These are phyloP conservation scores for Geotrichum restrictum DNA, from an alignment of 1,139 yeast genomes.

Conservation along the genomic window DNA sequence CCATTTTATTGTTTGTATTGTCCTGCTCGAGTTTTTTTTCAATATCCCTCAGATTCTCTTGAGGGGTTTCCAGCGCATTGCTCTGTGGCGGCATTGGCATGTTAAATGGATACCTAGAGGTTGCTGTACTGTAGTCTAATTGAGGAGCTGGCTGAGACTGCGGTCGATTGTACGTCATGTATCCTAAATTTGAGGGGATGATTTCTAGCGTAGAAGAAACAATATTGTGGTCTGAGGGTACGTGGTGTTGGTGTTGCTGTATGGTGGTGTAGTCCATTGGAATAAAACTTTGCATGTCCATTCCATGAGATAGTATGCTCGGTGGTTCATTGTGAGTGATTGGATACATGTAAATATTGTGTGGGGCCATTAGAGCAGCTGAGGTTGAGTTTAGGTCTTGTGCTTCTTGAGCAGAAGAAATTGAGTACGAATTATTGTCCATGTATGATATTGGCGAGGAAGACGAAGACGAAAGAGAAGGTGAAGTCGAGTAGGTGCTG, in stretches of 20 bases:
- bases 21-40: not conserved
- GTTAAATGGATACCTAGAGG: not conserved
- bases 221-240: not conserved
- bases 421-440: not conserved
- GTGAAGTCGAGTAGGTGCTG: not conserved
- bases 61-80: not conserved
- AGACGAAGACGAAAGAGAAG: not conserved
- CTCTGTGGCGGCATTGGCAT: not conserved
- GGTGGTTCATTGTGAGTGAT: not conserved
- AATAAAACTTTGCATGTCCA: not conserved
- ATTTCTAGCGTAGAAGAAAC: not conserved
- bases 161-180: not conserved
- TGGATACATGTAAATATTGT: not conserved
- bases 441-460: slow-evolving; percentile 2
- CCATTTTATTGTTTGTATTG: no score
- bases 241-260: not conserved
- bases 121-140: not conserved
- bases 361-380: not conserved
- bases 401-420: not conserved
- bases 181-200: not conserved
- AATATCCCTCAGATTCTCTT: not conserved
- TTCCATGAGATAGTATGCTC: not conserved
- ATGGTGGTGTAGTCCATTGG: not conserved
- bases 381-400: not conserved
- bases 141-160: not conserved